phyloP scores from a whole-genome alignment of 768 basidiomycete species.

The Lenzites betulinus region DNA sequence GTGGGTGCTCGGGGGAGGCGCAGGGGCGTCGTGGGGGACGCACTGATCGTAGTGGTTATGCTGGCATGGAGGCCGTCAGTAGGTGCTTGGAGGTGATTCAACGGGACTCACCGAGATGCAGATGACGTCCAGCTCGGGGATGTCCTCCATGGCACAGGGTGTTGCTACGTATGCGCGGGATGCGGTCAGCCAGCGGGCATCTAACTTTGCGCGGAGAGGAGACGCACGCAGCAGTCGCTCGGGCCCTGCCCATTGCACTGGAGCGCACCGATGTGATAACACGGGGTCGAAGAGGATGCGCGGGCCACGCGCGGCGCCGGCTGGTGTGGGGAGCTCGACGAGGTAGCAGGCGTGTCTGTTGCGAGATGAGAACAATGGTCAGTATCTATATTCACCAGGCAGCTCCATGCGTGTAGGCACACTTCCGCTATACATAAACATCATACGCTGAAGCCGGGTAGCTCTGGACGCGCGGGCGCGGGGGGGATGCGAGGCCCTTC shows the following conservation, averaged over 20 bases:
- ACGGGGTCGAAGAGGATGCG: slow-evolving; percentile 44
- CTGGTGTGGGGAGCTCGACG: slow-evolving; percentile 38
- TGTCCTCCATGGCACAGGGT: slow-evolving; percentile 42
- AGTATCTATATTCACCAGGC: too few relatives aligned
- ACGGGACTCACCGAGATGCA: slow-evolving; percentile 44
- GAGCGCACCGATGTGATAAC: slow-evolving; percentile 39
- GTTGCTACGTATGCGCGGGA: slow-evolving; percentile 30
- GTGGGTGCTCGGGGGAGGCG: background rate
- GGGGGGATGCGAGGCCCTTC: too few relatives aligned
- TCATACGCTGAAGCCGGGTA: too few relatives aligned
- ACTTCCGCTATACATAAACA: too few relatives aligned
- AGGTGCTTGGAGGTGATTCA: too few relatives aligned
- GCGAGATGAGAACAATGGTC: too few relatives aligned
- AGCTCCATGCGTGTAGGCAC: slow-evolving; percentile 30
- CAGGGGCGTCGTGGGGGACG: background rate
- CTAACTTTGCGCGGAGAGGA: slow-evolving; percentile 19
- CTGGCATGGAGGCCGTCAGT: slow-evolving; percentile 14
- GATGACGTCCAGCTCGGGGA: slow-evolving; percentile 52
- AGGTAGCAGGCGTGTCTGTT: slow-evolving; percentile 31
- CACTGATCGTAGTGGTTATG: slow-evolving; percentile 44
- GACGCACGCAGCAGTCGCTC: slow-evolving; percentile 36
- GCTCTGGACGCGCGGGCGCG: too few relatives aligned
- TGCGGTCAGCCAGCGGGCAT: background rate
- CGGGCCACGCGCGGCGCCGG: slow-evolving; percentile 37
- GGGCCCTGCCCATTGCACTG: slow-evolving; percentile 34